Evolutionary conservation across 805 yeast species (phyloP), one percentile per base, ranked within the genome.

Genomic region (Saccharomycopsis capsularis): DNA sequence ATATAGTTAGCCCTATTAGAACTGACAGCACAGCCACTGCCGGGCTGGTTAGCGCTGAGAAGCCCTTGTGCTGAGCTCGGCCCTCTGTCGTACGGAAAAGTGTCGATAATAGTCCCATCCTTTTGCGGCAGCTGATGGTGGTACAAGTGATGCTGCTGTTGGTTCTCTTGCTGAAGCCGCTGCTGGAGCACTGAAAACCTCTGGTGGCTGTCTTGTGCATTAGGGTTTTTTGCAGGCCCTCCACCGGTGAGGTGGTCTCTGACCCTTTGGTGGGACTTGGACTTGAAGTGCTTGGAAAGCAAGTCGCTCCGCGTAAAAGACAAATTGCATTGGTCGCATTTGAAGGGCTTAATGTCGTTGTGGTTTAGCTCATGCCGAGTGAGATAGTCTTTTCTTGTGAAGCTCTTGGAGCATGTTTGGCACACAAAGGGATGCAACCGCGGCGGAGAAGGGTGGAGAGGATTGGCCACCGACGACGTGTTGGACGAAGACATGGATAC

Each of bases 371-470:
- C 47, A 27, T 53, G 56, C 21, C 56, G 30, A 4, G 50, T 51
- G 27, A 53, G 49, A 29, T 53, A 53, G 21, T 53, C 56, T 30
- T 51, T 53, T 42, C 56, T 25, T n/a, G 52, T 44, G 19, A 50
- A 61, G 24, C 59, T 53, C 32, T 56, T 57, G 66, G 40, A 60
- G 60, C 52, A 70, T 18, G 40, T 47, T 3, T 13, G 39, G 44
- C 55, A 52, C 4, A 32, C 40, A 30, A 42, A 50, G 25, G n/a
- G 24, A 13, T 13, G 41, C 3, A 22, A n/a, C n/a, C n/a, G n/a
- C n/a, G n/a, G n/a, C n/a, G n/a, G n/a, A n/a, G n/a, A n/a, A n/a
- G n/a, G n/a, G n/a, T n/a, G n/a, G n/a, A n/a, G n/a, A n/a, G n/a
- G n/a, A n/a, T n/a, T n/a, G n/a, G n/a, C n/a, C n/a, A n/a, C n/a